Evolutionary conservation across 1,139 yeast genomes (phyloP).

Genomic region (Nakaseomyces bracarensis): DNA sequence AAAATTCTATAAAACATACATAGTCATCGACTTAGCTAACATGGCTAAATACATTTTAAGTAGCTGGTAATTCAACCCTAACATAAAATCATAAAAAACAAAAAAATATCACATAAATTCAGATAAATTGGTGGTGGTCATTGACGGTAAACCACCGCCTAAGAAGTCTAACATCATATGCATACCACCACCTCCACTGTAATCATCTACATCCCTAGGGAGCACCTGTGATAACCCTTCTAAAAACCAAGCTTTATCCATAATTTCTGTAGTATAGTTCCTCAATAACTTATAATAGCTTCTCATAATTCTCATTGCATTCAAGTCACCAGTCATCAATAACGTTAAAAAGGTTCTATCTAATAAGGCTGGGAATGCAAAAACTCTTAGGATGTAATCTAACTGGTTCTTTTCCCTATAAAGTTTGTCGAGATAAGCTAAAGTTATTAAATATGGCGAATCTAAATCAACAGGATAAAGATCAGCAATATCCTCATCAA

Average conservation of each 20-base stretch:
- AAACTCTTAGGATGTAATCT: slow-evolving; percentile 77
- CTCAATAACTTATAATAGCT: slow-evolving; percentile 76
- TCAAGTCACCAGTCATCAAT: slow-evolving; percentile 73
- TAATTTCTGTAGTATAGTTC: slow-evolving; percentile 76
- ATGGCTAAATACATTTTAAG: slow-evolving; percentile 1
- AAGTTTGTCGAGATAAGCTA: slow-evolving; percentile 78
- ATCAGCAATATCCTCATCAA: slow-evolving; percentile 77
- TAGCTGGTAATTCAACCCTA: background rate
- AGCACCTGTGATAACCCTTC: slow-evolving; percentile 85
- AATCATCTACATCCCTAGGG: slow-evolving; percentile 76
- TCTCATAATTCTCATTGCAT: slow-evolving; percentile 84
- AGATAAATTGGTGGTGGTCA: slow-evolving; percentile 38
- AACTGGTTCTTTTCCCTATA: slow-evolving; percentile 75
- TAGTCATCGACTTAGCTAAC: background rate
- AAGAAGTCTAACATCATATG: slow-evolving; percentile 83
- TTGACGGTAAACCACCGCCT: slow-evolving; percentile 66
- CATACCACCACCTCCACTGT: slow-evolving; percentile 83
- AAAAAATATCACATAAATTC: slow-evolving; percentile 23
- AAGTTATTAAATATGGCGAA: slow-evolving; percentile 78
- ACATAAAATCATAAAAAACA: background rate
- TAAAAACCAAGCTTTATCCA: slow-evolving; percentile 85
- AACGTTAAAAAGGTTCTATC: slow-evolving; percentile 71
- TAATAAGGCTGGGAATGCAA: slow-evolving; percentile 87
- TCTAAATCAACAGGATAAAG: slow-evolving; percentile 75
- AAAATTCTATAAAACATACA: slow-evolving; percentile 4